Evolutionary conservation across 306 rosid genomes (phyloP).

Genomic region (Adenanthera pavonina): DNA sequence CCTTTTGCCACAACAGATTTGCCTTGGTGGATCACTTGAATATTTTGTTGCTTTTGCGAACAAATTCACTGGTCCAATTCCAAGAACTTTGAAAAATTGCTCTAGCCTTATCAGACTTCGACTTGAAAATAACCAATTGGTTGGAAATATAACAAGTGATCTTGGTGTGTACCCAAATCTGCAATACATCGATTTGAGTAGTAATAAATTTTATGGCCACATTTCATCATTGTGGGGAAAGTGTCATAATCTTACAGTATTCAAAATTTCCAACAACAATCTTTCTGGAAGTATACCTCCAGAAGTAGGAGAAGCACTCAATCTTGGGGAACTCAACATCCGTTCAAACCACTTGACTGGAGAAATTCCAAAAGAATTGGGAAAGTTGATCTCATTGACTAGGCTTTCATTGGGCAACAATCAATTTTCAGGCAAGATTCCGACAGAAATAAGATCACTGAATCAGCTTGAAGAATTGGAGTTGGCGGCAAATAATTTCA

Average conservation of each 20-base stretch:
- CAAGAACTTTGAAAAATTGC: conserved; percentile 8
- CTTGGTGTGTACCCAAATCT: conserved; percentile 48
- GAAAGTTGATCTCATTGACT: background rate
- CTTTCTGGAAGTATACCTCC: conserved; percentile 39
- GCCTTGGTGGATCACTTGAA: background rate
- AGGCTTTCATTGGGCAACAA: conserved; percentile 29
- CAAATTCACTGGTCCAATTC: background rate
- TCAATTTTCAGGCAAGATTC: conserved; percentile 30
- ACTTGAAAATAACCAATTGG: conserved; percentile 38
- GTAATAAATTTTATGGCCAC: conserved; percentile 32
- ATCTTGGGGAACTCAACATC: conserved; percentile 36
- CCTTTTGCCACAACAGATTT: background rate
- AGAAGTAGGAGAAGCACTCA: conserved; percentile 26
- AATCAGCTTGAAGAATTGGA: conserved; percentile 30
- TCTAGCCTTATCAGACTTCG: conserved; percentile 34
- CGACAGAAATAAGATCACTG: conserved; percentile 35
- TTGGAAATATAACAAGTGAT: conserved; percentile 45
- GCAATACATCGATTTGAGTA: conserved; percentile 26
- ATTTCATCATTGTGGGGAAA: conserved; percentile 36
- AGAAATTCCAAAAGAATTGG: conserved; percentile 50
- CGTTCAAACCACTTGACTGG: conserved; percentile 44
- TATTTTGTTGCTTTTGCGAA: background rate
- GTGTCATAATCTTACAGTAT: conserved; percentile 10
- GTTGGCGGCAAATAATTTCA: conserved; percentile 34
- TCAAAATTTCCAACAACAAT: conserved; percentile 19